Conservation (phyloP, 768 basidiomycete genomes). For the Leccinum truebloodii region DNA sequence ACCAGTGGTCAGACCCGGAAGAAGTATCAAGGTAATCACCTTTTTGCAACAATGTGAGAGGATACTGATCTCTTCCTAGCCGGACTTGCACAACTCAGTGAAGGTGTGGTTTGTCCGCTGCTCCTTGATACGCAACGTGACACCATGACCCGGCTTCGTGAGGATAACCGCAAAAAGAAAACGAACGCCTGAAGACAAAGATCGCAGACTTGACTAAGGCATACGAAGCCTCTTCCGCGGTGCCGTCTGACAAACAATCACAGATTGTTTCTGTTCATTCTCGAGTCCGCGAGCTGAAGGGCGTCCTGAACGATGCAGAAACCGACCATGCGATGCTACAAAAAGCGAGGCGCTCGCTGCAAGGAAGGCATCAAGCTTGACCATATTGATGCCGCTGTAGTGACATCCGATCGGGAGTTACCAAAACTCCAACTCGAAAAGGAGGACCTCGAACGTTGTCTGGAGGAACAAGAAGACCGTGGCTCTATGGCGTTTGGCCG, state of each 20-base stretch:
- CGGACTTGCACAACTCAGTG: constrained; percentile 76
- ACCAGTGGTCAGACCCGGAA: constrained; percentile 77
- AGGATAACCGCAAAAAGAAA: constrained; percentile 87
- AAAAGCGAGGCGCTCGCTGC: constrained; percentile 77
- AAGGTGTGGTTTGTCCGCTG: constrained; percentile 48
- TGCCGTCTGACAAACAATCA: constrained; percentile 77
- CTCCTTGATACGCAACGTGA: constrained; percentile 55
- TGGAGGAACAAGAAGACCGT: constrained; percentile 79
- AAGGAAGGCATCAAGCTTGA: constrained; percentile 81
- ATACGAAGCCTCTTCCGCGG: constrained; percentile 69
- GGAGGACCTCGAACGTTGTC: constrained; percentile 73
- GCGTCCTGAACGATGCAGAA: constrained; percentile 83
- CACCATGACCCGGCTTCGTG: constrained; percentile 70
- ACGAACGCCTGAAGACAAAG: constrained; percentile 82
- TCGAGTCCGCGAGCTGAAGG: constrained; percentile 79
- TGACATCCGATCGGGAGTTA: constrained; percentile 70
- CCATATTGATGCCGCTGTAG: constrained; percentile 64
- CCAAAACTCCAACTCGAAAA: constrained; percentile 78
- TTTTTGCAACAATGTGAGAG: constrained; percentile 2
- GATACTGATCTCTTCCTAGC: constrained; percentile 40
- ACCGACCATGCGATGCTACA: constrained; percentile 76
- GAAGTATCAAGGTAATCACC: constrained; percentile 75
- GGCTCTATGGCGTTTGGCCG: constrained; percentile 67
- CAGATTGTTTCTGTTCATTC: constrained; percentile 84
- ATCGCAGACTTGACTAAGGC: constrained; percentile 73